phyloP scores from a whole-genome alignment of 257 asterid genomes.

The Lantana camara region DNA sequence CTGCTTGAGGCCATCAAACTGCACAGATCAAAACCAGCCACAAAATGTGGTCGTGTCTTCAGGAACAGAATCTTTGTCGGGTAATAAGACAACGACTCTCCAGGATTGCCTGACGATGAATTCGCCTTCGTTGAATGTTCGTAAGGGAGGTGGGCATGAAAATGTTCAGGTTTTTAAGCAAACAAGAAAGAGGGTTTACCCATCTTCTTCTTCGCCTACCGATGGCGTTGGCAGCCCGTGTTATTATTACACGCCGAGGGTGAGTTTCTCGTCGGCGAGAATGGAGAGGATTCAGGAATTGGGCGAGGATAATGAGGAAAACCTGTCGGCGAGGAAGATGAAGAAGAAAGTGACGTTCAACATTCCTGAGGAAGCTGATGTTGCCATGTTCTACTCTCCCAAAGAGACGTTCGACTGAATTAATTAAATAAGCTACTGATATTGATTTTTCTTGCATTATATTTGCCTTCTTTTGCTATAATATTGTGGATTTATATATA shows the following conservation, averaged over 20 bases:
- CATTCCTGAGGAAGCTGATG: slow-evolving; percentile 41
- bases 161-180: slow-evolving; percentile 3
- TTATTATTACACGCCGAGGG: slow-evolving; percentile 36
- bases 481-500: no score
- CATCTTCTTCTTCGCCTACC: slow-evolving; percentile 25
- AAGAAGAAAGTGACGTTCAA: slow-evolving; percentile 39
- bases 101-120: slow-evolving; percentile 27
- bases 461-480: no score
- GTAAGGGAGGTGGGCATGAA: not conserved
- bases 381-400: slow-evolving; percentile 28
- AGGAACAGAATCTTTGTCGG: not conserved
- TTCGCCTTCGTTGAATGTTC: slow-evolving; percentile 24
- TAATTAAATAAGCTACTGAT: no score
- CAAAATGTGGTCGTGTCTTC: not conserved
- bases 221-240: not conserved
- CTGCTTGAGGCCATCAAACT: slow-evolving; percentile 30
- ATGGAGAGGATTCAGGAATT: slow-evolving; percentile 27
- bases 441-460: no score
- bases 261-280: slow-evolving; percentile 32
- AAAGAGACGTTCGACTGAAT: slow-evolving; percentile 22
- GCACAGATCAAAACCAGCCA: not conserved
- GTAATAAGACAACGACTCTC: slow-evolving; percentile 10
- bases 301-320: slow-evolving; percentile 12
- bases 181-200: slow-evolving; percentile 28
- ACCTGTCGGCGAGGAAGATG: not conserved